phyloP scores from a whole-genome alignment of 129 eudicot genomes.

The Centrapalus pauciflorus region DNA sequence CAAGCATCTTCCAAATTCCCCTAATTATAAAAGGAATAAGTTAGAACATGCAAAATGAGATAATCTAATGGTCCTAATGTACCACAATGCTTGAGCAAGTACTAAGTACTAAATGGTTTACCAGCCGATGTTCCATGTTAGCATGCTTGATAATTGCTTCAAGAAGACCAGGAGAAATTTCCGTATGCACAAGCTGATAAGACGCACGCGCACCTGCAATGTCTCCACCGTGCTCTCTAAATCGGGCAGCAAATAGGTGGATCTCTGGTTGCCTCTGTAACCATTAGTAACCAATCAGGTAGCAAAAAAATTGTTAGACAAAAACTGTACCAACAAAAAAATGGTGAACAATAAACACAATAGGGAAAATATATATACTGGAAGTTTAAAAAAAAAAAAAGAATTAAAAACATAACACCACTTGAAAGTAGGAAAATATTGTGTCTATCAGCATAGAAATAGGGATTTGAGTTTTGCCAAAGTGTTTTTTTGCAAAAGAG shows the following conservation, averaged over 20 bases:
- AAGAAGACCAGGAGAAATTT: conserved; percentile 92
- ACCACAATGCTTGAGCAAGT: neutral
- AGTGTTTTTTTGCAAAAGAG: no score
- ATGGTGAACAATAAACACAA: neutral
- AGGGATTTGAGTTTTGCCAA: no score
- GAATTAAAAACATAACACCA: neutral
- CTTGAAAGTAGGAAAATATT: neutral
- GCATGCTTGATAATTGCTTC: conserved; percentile 96
- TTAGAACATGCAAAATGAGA: conserved; percentile 2
- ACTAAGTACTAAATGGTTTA: conserved; percentile 29
- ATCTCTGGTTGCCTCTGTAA: conserved; percentile 98
- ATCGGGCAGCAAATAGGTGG: conserved; percentile 92
- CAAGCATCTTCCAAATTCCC: conserved; percentile 87
- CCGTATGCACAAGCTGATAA: conserved; percentile 86
- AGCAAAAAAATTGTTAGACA: neutral
- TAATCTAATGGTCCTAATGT: neutral
- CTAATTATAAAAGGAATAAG: conserved; percentile 32
- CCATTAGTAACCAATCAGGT: conserved; percentile 15
- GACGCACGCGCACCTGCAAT: conserved; percentile 87
- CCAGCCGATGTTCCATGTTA: conserved; percentile 95
- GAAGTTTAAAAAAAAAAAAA: neutral
- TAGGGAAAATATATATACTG: neutral
- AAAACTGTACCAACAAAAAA: neutral
- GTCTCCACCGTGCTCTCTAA: conserved; percentile 73
- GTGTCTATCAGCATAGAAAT: neutral